Percentiles rank a stretch among this genome's conserved stretches.
Conservation (phyloP, 2,329 filamentous ascomycete species). For the Trichophyton schoenleinii region DNA sequence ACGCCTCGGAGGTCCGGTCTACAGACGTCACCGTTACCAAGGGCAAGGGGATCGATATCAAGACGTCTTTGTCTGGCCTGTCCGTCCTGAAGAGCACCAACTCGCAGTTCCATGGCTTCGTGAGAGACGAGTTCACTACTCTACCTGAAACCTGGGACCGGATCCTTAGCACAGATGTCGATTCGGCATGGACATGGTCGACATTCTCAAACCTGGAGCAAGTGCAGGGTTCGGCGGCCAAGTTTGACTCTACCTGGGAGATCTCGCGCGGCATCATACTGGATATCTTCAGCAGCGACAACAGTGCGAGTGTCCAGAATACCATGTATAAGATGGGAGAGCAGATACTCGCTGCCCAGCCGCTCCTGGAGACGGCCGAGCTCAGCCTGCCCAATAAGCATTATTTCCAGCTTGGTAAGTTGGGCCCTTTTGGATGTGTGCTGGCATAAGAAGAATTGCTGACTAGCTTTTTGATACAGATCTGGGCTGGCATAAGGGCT, state of each 20-base stretch:
- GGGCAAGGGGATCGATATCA: constrained; percentile 58
- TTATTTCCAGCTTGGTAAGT: constrained; percentile 75
- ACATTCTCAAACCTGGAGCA: constrained; percentile 53
- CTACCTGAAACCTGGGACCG: constrained; percentile 86
- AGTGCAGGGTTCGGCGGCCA: constrained; percentile 49
- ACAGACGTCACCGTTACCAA: constrained; percentile 61
- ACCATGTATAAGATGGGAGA: constrained; percentile 99
- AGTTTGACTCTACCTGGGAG: constrained; percentile 70
- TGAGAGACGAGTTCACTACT: constrained; percentile 86
- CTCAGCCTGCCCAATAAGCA: constrained; percentile 95
- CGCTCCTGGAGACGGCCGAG: constrained; percentile 58
- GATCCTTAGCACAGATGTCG: constrained; percentile 86
- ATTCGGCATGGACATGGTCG: constrained; percentile 77
- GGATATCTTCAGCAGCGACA: constrained; percentile 77
- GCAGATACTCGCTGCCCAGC: constrained; percentile 64
- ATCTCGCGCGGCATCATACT: constrained; percentile 75
- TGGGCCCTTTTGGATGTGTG: background rate
- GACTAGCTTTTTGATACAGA: constrained; percentile 41
- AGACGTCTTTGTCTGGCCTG: constrained; percentile 66
- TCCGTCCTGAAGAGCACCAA: constrained; percentile 93
- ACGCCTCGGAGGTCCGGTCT: constrained; percentile 75
- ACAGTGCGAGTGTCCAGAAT: constrained; percentile 84
- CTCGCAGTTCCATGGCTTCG: constrained; percentile 88
- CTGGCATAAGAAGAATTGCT: background rate
- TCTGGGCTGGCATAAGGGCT: constrained; percentile 87